Base-by-base conservation (phyloP, 2,329 filamentous ascomycete species). In the Exophiala xenobiotica region DNA sequence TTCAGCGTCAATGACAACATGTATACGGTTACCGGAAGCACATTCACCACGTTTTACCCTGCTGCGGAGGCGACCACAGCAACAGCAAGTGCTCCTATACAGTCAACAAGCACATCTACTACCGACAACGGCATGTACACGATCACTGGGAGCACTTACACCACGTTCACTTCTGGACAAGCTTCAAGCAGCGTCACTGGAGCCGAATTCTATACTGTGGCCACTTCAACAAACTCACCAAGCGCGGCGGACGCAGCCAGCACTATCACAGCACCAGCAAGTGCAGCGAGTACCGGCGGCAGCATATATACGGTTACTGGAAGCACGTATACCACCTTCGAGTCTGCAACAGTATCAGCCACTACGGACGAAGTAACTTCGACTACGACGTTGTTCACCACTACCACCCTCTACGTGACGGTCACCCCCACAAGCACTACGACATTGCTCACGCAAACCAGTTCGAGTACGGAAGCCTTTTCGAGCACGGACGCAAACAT, bases 21-120 rank as follows among this genome's bases (percentile, higher is more conserved):
- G 14, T 47, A 31, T 31, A 53, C 51, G 5, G 43, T 53, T 16
- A 49, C 51, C 6, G 51, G 46, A 16, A 24, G 29, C 38, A 49
- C 51, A 16, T 45, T 16, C 31, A 49, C 51, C 19, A 53, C 51
- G 4, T 53, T 49, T 26, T 38, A 31, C n/a, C 31, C 49, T 16
- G 35, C 9, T 18, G 42, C 19, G 9, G 19, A 3, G 14, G 19
- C 18, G 8, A n/a, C 9, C 19, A 16, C 23, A 22, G 22, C 35
- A 20, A 16, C n/a, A 18, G 7, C 16, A n/a, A 18, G 4, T 11
- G 6, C 20, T 22, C 5, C 37, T 39, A 6, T 22, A 11, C 8
- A 14, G 19, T 22, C 37, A 6, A 16, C 37, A 11, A 27, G 45
- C 14, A 6, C 23, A 11, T 9, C 33, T 18, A 7, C n/a, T 8